phyloP scores from a whole-genome alignment of 768 basidiomycete genomes.

The Psilocybe cubensis region DNA sequence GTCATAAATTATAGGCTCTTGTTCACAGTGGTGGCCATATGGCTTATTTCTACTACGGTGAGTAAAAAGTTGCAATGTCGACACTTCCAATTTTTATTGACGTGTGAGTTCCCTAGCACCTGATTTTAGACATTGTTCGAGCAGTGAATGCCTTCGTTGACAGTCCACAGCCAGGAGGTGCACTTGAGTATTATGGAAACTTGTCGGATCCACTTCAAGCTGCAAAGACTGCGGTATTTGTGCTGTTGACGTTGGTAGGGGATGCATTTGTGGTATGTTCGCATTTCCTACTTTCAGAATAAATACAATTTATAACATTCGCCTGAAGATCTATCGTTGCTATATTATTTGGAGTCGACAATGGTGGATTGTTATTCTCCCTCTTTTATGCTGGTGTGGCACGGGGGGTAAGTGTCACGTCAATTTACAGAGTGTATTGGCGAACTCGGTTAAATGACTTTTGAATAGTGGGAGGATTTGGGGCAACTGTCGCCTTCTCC shows the following conservation, averaged over 20 bases:
- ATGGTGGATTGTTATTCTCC: neutral
- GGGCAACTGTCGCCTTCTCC: conserved; percentile 3
- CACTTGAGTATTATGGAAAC: neutral
- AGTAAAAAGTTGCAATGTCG: neutral
- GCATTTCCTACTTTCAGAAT: neutral
- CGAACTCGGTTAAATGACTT: neutral
- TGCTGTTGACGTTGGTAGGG: conserved; percentile 2
- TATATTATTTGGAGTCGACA: neutral
- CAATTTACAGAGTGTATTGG: neutral
- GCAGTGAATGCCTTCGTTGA: conserved; percentile 8
- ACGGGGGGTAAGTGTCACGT: neutral
- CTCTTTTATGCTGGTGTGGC: neutral
- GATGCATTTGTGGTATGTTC: conserved; percentile 2
- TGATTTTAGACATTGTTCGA: conserved; percentile 5
- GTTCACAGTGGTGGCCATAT: neutral
- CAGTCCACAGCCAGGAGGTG: conserved; percentile 5
- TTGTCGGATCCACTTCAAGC: conserved; percentile 3
- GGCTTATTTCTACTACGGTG: conserved; percentile 1
- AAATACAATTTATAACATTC: neutral
- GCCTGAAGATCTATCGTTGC: conserved; percentile 4
- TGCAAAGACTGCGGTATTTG: conserved; percentile 2
- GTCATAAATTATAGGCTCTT: conserved; percentile 3
- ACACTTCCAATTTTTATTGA: neutral
- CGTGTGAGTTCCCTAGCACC: neutral
- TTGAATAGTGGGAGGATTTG: conserved; percentile 2